phyloP scores from a whole-genome alignment of 2,329 filamentous ascomycete species.

The Intubia oerlemansii region DNA sequence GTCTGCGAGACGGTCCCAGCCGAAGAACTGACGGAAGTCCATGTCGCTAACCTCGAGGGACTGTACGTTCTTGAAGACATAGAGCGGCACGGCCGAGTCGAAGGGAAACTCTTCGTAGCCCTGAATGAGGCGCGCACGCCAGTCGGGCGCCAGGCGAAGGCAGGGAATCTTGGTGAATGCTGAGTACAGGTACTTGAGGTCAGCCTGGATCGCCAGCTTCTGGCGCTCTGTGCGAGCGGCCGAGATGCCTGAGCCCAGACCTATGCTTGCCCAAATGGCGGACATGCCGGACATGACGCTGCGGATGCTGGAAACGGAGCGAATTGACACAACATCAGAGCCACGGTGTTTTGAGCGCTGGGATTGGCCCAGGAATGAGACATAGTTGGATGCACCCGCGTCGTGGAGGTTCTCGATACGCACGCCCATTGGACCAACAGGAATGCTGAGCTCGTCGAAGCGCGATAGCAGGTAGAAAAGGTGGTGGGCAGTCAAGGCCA shows the following conservation, averaged over 20 bases:
- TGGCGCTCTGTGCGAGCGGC: slow-evolving; percentile 73
- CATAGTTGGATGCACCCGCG: slow-evolving; percentile 76
- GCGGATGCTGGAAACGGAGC: slow-evolving; percentile 87
- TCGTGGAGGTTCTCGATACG: slow-evolving; percentile 87
- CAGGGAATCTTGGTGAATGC: slow-evolving; percentile 97
- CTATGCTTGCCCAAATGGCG: slow-evolving; percentile 73
- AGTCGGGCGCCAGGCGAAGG: slow-evolving; percentile 75
- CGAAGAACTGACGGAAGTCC: slow-evolving; percentile 91
- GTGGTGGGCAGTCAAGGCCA: slow-evolving; percentile 87
- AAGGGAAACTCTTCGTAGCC: slow-evolving; percentile 97
- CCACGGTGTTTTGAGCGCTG: slow-evolving; percentile 59
- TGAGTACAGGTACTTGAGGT: slow-evolving; percentile 91
- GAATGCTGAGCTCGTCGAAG: slow-evolving; percentile 79
- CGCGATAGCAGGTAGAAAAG: slow-evolving; percentile 90
- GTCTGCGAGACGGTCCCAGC: slow-evolving; percentile 86
- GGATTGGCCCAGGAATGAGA: slow-evolving; percentile 77
- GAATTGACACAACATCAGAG: slow-evolving; percentile 76
- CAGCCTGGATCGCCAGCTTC: slow-evolving; percentile 64
- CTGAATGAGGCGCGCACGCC: slow-evolving; percentile 69
- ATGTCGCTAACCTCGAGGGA: slow-evolving; percentile 86
- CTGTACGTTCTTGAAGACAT: slow-evolving; percentile 92
- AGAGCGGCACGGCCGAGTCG: slow-evolving; percentile 88
- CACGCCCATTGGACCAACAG: slow-evolving; percentile 89
- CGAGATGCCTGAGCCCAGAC: slow-evolving; percentile 59
- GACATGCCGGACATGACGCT: slow-evolving; percentile 98